Percentiles rank a stretch among this genome's conserved stretches.
phyloP scores from a whole-genome alignment of 2,329 filamentous ascomycete species.

The Neofusicoccum parvum region DNA sequence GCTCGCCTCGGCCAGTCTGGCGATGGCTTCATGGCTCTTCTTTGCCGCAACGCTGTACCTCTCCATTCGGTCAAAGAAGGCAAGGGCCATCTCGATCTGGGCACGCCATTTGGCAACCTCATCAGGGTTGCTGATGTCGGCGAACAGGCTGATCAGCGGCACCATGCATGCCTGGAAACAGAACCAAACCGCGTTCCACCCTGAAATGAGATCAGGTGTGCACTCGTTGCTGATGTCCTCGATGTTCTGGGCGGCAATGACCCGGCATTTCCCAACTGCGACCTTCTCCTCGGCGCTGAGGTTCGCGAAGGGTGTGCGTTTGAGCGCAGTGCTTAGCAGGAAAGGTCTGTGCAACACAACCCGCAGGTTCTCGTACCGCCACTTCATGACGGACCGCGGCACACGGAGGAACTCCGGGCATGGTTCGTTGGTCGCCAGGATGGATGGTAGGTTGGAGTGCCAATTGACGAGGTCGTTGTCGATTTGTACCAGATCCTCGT shows the following conservation, averaged over 20 bases:
- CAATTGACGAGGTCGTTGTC: slow-evolving; percentile 71
- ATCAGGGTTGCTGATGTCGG: slow-evolving; percentile 54
- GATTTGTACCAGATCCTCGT: slow-evolving; percentile 66
- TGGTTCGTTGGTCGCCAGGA: slow-evolving; percentile 56
- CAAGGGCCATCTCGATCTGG: slow-evolving; percentile 45
- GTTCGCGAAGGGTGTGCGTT: slow-evolving; percentile 53
- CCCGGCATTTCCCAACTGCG: slow-evolving; percentile 68
- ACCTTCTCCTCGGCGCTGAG: slow-evolving; percentile 65
- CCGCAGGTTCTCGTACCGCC: slow-evolving; percentile 77
- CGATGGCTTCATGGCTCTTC: slow-evolving; percentile 45
- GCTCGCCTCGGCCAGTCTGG: slow-evolving; percentile 45
- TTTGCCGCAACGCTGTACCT: slow-evolving; percentile 49
- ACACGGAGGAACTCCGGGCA: slow-evolving; percentile 72
- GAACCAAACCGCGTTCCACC: slow-evolving; percentile 83
- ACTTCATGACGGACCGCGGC: slow-evolving; percentile 75
- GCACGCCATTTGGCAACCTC: slow-evolving; percentile 45
- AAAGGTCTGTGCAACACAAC: slow-evolving; percentile 75
- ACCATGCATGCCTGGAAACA: slow-evolving; percentile 81
- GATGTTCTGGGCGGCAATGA: slow-evolving; percentile 70
- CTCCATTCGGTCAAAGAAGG: slow-evolving; percentile 47
- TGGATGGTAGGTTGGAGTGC: slow-evolving; percentile 67
- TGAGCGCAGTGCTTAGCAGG: slow-evolving; percentile 64
- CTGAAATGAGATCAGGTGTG: slow-evolving; percentile 72
- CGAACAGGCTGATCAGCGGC: slow-evolving; percentile 73
- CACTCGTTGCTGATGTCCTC: slow-evolving; percentile 72